These are phyloP conservation scores for Xylaria sp. DNA, from an alignment of 2,329 filamentous ascomycete species.

Conservation along the genomic window DNA sequence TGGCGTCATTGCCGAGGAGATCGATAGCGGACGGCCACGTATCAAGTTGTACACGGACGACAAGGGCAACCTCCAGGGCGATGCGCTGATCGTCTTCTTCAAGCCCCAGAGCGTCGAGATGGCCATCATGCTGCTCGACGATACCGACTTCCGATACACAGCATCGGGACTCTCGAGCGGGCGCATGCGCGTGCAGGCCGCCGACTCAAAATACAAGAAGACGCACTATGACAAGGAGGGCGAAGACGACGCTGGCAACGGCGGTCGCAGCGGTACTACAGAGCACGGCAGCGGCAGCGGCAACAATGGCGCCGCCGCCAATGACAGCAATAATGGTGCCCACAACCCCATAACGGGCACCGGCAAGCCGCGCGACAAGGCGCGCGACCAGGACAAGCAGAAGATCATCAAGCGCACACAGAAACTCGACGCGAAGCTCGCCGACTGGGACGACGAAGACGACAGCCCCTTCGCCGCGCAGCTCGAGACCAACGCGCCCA, in stretches of 20 bases:
- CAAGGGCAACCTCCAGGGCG: conserved; percentile 88
- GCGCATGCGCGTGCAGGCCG: conserved; percentile 82
- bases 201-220: conserved; percentile 93
- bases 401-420: conserved; percentile 93
- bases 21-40: conserved; percentile 85
- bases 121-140: conserved; percentile 83
- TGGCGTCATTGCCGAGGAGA: conserved; percentile 93
- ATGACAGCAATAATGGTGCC: conserved; percentile 2
- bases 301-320: conserved; percentile 29
- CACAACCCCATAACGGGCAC: conserved; percentile 56
- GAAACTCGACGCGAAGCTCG: conserved; percentile 89
- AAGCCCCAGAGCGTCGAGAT: conserved; percentile 91
- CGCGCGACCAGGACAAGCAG: conserved; percentile 76
- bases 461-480: conserved; percentile 59
- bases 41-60: conserved; percentile 94
- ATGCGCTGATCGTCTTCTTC: conserved; percentile 94
- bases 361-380: conserved; percentile 58
- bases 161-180: conserved; percentile 64
- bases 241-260: conserved; percentile 40
- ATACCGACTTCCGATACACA: conserved; percentile 79
- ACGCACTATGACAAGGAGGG: conserved; percentile 70
- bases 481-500: conserved; percentile 63
- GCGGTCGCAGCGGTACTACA: conserved; percentile 37
- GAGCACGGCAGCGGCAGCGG: conserved; percentile 30
- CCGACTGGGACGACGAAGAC: conserved; percentile 95